Conservation (phyloP, 257 asterid species). For the Rauvolfia tetraphylla region DNA sequence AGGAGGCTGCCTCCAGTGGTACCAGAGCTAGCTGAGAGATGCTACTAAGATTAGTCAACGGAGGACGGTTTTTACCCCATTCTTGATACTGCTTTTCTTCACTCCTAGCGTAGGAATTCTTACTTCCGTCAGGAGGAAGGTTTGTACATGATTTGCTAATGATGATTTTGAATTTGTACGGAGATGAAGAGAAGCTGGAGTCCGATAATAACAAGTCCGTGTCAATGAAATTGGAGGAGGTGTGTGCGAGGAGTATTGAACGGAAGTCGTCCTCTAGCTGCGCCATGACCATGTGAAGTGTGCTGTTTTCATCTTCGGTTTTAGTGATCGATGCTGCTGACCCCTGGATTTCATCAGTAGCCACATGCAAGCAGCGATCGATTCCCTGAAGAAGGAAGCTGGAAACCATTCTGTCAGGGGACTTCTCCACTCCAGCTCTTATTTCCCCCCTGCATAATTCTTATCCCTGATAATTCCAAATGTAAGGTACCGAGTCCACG, state of each 20-base stretch:
- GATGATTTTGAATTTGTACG: neutral
- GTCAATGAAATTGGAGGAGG: slow-evolving; percentile 16
- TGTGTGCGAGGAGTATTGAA: slow-evolving; percentile 56
- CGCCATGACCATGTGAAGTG: slow-evolving; percentile 77
- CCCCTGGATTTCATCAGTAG: slow-evolving; percentile 65
- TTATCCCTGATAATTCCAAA: too few species aligned
- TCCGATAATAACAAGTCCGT: slow-evolving; percentile 12
- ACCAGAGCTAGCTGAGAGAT: slow-evolving; percentile 64
- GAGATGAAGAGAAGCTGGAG: slow-evolving; percentile 14
- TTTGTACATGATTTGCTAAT: neutral
- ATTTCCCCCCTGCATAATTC: too few species aligned
- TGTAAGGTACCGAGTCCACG: too few species aligned
- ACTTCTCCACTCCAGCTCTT: too few species aligned
- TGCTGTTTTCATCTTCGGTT: slow-evolving; percentile 32
- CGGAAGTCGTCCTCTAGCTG: slow-evolving; percentile 94
- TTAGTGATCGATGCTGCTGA: slow-evolving; percentile 34
- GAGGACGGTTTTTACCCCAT: slow-evolving; percentile 40
- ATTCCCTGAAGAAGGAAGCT: too few species aligned
- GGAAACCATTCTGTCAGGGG: too few species aligned
- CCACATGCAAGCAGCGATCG: slow-evolving; percentile 69
- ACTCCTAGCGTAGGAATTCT: too few species aligned
- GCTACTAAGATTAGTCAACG: slow-evolving; percentile 24
- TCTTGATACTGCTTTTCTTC: slow-evolving; percentile 42
- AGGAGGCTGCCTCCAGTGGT: slow-evolving; percentile 50
- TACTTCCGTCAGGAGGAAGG: neutral